phyloP scores from a whole-genome alignment of 441 rosid genomes.

The Populus hybrid region DNA sequence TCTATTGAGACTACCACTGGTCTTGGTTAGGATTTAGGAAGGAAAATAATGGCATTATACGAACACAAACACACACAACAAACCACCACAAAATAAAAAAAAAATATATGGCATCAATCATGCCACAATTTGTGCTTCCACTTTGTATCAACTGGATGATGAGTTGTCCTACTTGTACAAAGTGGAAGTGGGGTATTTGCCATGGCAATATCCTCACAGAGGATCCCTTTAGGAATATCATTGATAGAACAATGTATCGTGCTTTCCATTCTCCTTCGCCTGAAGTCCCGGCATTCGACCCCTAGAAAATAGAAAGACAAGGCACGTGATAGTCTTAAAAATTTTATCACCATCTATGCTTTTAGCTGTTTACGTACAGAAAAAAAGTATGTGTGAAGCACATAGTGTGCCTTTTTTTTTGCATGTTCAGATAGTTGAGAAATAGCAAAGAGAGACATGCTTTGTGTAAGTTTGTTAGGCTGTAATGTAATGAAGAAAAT shows the following conservation, averaged over 20 bases:
- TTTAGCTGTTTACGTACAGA: background rate
- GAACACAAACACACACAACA: too few relatives aligned
- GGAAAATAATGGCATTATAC: too few relatives aligned
- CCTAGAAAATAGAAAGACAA: slow-evolving; percentile 19
- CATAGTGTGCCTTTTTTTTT: background rate
- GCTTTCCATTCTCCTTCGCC: slow-evolving; percentile 35
- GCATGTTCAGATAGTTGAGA: background rate
- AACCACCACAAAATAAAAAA: too few relatives aligned
- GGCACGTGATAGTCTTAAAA: background rate
- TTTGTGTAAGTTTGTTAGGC: slow-evolving; percentile 13
- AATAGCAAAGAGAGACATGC: background rate
- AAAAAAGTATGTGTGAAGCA: background rate
- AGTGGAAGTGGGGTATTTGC: too few relatives aligned
- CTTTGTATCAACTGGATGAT: too few relatives aligned
- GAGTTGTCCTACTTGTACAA: too few relatives aligned
- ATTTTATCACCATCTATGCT: background rate
- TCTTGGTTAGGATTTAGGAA: too few relatives aligned
- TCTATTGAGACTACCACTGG: too few relatives aligned
- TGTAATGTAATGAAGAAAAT: too few relatives aligned
- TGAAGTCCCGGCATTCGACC: slow-evolving; percentile 65
- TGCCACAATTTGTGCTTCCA: too few relatives aligned
- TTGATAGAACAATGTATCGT: slow-evolving; percentile 52
- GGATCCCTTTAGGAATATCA: slow-evolving; percentile 65
- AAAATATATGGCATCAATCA: too few relatives aligned
- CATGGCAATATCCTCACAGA: slow-evolving; percentile 9